Percentiles rank a stretch among this genome's conserved stretches.
These are phyloP conservation scores for Daldinia eschscholtzii DNA, from an alignment of 2,329 filamentous ascomycete species.

Conservation along the genomic window DNA sequence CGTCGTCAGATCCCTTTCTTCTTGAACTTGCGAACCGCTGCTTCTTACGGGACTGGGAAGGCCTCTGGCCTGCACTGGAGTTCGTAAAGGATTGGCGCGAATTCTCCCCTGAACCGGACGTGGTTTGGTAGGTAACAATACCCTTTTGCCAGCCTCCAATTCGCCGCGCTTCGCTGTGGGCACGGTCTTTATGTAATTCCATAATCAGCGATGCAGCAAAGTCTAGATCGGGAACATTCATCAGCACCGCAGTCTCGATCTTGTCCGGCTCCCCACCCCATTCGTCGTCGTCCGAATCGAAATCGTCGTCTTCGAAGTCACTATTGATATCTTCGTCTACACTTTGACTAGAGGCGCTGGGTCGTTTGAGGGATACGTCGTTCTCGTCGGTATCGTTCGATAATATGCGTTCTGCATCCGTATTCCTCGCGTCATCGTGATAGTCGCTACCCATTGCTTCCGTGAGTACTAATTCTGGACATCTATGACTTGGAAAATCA, in stretches of 20 bases:
- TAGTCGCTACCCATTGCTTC: not conserved
- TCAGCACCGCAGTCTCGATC: constrained; percentile 23
- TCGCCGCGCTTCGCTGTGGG: constrained; percentile 20
- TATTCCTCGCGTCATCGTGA: not conserved
- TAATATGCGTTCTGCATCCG: not conserved
- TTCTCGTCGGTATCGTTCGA: not conserved
- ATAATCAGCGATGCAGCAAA: constrained; percentile 31
- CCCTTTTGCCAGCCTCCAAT: constrained; percentile 36
- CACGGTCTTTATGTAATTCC: constrained; percentile 26
- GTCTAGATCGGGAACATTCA: constrained; percentile 17
- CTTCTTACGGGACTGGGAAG: constrained; percentile 17
- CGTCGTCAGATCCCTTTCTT: constrained; percentile 20
- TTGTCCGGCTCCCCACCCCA: constrained; percentile 31
- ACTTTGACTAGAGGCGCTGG: not conserved
- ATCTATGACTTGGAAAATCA: not conserved
- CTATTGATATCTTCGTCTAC: constrained; percentile 3
- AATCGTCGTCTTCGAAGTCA: constrained; percentile 25
- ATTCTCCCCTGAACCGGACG: not conserved
- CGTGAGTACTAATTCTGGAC: not conserved
- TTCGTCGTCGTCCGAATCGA: constrained; percentile 28
- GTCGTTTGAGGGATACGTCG: not conserved
- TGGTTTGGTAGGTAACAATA: constrained; percentile 18
- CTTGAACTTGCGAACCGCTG: constrained; percentile 4
- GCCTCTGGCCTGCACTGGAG: not conserved
- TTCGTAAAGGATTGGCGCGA: constrained; percentile 5